Percentiles rank a stretch among this genome's conserved stretches.
Evolutionary conservation across 2,329 filamentous ascomycete genomes (phyloP).

Genomic region (Biscogniauxia mediterranea): DNA sequence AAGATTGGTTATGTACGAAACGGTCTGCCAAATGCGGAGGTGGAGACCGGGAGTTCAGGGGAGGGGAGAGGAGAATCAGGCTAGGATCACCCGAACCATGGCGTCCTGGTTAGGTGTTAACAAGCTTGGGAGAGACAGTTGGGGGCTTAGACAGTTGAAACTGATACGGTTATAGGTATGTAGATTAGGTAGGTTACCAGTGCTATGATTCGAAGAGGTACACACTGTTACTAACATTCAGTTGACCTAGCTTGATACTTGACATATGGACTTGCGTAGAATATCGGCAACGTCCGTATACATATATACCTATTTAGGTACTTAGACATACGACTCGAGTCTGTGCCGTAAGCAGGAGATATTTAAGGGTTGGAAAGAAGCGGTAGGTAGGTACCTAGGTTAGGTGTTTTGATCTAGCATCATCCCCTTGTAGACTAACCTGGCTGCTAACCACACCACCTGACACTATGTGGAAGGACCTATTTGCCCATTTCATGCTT

Average conservation of each 20-base stretch:
- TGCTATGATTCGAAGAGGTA: too few species aligned
- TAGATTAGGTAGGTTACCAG: too few species aligned
- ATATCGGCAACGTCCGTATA: not conserved
- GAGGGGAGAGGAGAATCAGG: not conserved
- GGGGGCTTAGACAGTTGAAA: too few species aligned
- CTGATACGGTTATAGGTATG: too few species aligned
- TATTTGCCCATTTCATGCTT: not conserved
- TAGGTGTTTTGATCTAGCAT: not conserved
- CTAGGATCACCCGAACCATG: not conserved
- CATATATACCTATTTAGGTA: too few species aligned
- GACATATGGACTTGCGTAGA: not conserved
- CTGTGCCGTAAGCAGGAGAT: not conserved
- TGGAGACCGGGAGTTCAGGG: not conserved
- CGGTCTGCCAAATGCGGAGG: constrained; percentile 2
- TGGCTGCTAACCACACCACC: not conserved
- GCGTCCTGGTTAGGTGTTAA: not conserved
- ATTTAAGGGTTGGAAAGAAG: not conserved
- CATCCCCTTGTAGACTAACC: not conserved
- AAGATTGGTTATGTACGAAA: not conserved
- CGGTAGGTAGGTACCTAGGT: not conserved
- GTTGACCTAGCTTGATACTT: not conserved
- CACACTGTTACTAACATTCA: not conserved
- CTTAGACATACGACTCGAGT: too few species aligned
- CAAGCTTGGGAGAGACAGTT: not conserved
- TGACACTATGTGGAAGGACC: not conserved